Percentiles rank a stretch among this genome's conserved stretches.
phyloP scores from a whole-genome alignment of 2,329 filamentous ascomycete genomes.

The Epichloe baconii region DNA sequence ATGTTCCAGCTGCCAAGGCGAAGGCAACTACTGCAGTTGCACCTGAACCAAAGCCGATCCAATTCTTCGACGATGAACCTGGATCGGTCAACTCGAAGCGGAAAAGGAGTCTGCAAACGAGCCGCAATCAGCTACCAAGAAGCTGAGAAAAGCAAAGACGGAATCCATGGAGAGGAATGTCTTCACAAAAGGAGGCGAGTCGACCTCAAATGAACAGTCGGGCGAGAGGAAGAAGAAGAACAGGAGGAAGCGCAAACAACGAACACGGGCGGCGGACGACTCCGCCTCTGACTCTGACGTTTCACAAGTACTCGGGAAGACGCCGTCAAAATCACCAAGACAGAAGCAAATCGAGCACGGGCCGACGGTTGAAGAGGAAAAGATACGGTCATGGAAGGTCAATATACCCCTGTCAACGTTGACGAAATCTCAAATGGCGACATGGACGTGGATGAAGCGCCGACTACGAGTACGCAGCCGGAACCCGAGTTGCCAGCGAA shows the following conservation, averaged over 20 bases:
- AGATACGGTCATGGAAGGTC: neutral
- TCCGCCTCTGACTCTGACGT: slow-evolving; percentile 8
- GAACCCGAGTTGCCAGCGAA: neutral
- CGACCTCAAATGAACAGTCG: neutral
- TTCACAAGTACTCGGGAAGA: slow-evolving; percentile 5
- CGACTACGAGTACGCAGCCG: neutral
- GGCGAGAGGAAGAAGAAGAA: slow-evolving; percentile 16
- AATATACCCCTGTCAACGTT: neutral
- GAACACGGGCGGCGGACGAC: slow-evolving; percentile 16
- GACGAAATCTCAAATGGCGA: neutral
- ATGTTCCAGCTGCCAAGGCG: slow-evolving; percentile 23
- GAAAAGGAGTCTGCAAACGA: slow-evolving; percentile 22
- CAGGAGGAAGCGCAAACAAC: slow-evolving; percentile 22
- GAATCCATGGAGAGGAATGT: slow-evolving; percentile 5
- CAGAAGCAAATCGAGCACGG: neutral
- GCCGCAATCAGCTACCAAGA: slow-evolving; percentile 20
- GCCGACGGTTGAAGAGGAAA: neutral
- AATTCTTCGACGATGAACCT: slow-evolving; percentile 18
- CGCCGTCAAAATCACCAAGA: neutral
- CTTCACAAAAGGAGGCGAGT: slow-evolving; percentile 7
- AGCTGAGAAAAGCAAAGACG: slow-evolving; percentile 14
- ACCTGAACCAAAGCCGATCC: slow-evolving; percentile 6
- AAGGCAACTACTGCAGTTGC: slow-evolving; percentile 4
- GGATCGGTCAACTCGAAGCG: slow-evolving; percentile 18
- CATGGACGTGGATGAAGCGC: slow-evolving; percentile 1